These are phyloP conservation scores for Neurospora crassa DNA, from an alignment of 2,329 filamentous ascomycete species.

Conservation along the genomic window DNA sequence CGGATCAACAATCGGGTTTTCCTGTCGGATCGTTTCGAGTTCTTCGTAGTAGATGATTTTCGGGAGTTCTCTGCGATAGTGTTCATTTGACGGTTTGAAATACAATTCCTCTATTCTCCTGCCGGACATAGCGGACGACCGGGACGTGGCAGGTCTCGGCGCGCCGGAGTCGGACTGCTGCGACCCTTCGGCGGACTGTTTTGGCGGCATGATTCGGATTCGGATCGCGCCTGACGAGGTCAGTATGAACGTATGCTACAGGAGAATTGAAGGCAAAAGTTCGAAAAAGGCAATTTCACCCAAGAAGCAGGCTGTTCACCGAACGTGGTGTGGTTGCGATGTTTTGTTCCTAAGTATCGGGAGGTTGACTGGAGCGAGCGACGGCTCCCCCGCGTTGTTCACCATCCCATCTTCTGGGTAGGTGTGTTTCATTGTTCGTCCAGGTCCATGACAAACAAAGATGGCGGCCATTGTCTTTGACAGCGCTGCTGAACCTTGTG, in stretches of 20 bases:
- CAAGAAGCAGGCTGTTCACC: not conserved
- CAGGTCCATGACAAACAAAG: not conserved
- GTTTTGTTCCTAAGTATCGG: not conserved
- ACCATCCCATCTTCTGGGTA: not conserved
- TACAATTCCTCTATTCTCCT: not conserved
- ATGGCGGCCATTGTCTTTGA: not conserved
- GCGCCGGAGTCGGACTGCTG: not conserved
- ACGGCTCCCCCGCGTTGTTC: not conserved
- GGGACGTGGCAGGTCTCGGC: not conserved
- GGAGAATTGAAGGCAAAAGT: not conserved
- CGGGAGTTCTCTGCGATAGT: not conserved
- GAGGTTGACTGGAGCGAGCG: not conserved
- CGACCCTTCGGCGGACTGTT: not conserved
- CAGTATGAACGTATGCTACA: not conserved
- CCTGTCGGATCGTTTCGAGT: constrained; percentile 10
- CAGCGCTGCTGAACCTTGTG: not conserved
- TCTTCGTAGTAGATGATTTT: constrained; percentile 6
- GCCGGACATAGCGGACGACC: not conserved
- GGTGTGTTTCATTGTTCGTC: not conserved
- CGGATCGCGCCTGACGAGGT: not conserved
- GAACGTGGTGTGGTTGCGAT: not conserved
- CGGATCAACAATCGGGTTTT: constrained; percentile 5
- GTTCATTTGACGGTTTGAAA: not conserved
- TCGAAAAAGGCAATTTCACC: not conserved
- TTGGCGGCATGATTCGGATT: not conserved